These are phyloP conservation scores for Erythrophleum fordii DNA, from an alignment of 306 rosid genomes.

Conservation along the genomic window DNA sequence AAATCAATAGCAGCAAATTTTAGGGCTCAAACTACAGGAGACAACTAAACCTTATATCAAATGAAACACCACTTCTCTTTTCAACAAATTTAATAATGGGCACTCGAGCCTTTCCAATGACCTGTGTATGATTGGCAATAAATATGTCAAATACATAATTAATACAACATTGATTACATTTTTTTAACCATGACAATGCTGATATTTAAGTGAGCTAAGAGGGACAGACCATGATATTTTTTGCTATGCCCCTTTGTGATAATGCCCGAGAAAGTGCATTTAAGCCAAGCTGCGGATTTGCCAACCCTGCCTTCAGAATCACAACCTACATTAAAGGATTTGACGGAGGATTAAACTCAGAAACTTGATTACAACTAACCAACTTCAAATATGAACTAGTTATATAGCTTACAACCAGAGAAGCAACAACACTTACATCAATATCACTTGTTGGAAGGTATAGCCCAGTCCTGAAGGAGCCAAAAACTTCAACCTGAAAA, in stretches of 20 bases:
- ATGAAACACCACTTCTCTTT: constrained; percentile 76
- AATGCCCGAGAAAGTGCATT: constrained; percentile 90
- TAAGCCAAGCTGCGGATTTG: constrained; percentile 81
- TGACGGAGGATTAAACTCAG: background rate
- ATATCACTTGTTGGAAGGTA: constrained; percentile 95
- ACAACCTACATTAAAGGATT: constrained; percentile 67
- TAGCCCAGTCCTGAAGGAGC: constrained; percentile 91
- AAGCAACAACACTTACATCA: constrained; percentile 65
- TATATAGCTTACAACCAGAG: background rate
- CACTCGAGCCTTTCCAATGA: constrained; percentile 94
- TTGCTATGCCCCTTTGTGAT: constrained; percentile 84
- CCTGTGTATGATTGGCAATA: constrained; percentile 53
- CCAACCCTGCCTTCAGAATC: constrained; percentile 77
- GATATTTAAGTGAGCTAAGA: constrained; percentile 18
- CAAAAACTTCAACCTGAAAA: constrained; percentile 92
- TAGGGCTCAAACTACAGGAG: constrained; percentile 25
- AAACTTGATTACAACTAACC: constrained; percentile 14
- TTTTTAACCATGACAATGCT: constrained; percentile 10
- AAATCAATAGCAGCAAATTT: background rate
- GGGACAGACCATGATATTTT: constrained; percentile 71
- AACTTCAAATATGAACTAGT: constrained; percentile 16
- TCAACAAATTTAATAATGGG: constrained; percentile 93
- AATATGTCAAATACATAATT: constrained; percentile 30
- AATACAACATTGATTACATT: background rate
- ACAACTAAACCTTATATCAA: constrained; percentile 78